Evolutionary conservation across 441 rosid genomes (phyloP), one percentile per base, ranked within the genome.

Genomic region (Aleurites moluccanus): DNA sequence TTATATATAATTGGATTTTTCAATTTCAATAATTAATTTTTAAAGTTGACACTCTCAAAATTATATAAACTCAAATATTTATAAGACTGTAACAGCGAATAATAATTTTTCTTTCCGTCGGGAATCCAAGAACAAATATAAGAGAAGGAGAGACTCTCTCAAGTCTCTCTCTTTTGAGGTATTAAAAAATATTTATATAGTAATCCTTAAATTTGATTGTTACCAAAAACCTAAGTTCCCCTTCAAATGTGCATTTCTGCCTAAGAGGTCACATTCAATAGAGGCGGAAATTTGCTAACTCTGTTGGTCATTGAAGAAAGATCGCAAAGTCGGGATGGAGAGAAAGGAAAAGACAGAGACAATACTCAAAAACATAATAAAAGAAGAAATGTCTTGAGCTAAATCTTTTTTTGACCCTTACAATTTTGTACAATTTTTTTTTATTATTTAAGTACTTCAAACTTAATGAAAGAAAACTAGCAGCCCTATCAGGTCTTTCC

Each of bases 121-220:
- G 18, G 79, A 78, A 55, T 82, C 82, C 50, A 90, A 79, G 83
- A 89, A 80, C 76, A 89, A 80, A 72, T 88, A 70, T 30, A 79
- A 88, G 64, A 90, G 82, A 83, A 87, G 80, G 70, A 73, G 78
- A 64, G 93, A 96, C 69, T 97, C 97, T 49, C 89, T 88, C 69
- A 91, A 91, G 84, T 82, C 93, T 28, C 85, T 91, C 83, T 86
- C 84, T 14, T 84, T 82, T 14, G 86, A 88, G 92, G 98, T 91
- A 88, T 9, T 27, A 18, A 21, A 45, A 3, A 38, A 70, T 57
- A 62, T 76, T 63, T 62, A 30, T 18, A 45, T 63, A 23, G 25
- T 38, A 69, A 56, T 27, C 25, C 13, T 33, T 53, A 25, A 59
- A 30, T 40, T 38, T 28, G 1, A 27, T 61, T 2, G n/a, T 18